These are phyloP conservation scores for Ilex paraguariensis DNA, from an alignment of 305 asterid genomes.

Conservation along the genomic window DNA sequence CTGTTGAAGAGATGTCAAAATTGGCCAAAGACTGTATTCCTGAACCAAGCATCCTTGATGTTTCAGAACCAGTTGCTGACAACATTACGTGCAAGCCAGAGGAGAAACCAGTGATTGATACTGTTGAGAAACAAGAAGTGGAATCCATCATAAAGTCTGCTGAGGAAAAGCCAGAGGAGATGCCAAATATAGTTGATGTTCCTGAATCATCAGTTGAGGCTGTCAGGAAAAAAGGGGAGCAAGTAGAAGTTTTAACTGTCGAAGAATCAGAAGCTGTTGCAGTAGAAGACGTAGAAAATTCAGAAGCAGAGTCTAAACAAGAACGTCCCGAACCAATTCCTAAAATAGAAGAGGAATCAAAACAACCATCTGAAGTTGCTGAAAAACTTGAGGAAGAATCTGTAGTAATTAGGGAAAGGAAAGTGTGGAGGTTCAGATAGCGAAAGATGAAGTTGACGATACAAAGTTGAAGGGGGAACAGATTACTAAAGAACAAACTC, in stretches of 20 bases:
- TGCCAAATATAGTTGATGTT: conserved; percentile 18
- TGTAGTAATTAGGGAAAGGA: conserved; percentile 17
- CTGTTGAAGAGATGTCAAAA: conserved; percentile 14
- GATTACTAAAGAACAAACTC: background rate
- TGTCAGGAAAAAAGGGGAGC: conserved; percentile 25
- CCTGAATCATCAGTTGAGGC: conserved; percentile 22
- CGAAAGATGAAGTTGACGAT: background rate
- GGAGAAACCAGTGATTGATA: conserved; percentile 20
- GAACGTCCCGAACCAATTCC: conserved; percentile 22
- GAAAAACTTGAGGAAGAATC: conserved; percentile 21
- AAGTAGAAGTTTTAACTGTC: conserved; percentile 20
- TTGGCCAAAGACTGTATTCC: conserved; percentile 14
- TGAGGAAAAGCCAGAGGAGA: conserved; percentile 30
- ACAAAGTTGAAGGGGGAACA: background rate
- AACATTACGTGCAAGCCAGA: conserved; percentile 12
- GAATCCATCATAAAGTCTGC: conserved; percentile 7
- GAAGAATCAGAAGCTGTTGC: conserved; percentile 18
- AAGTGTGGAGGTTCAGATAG: conserved; percentile 12
- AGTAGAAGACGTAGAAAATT: conserved; percentile 12
- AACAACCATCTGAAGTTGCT: conserved; percentile 17
- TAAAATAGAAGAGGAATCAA: conserved; percentile 24
- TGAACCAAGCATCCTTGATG: conserved; percentile 12
- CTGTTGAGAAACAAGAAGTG: conserved; percentile 12
- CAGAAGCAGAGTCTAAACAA: conserved; percentile 20
- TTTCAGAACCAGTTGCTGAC: conserved; percentile 16